Percentiles rank a stretch among this genome's conserved stretches.
Conservation (phyloP, 805 yeast species). For the Wickerhamiella allomyrinae region DNA sequence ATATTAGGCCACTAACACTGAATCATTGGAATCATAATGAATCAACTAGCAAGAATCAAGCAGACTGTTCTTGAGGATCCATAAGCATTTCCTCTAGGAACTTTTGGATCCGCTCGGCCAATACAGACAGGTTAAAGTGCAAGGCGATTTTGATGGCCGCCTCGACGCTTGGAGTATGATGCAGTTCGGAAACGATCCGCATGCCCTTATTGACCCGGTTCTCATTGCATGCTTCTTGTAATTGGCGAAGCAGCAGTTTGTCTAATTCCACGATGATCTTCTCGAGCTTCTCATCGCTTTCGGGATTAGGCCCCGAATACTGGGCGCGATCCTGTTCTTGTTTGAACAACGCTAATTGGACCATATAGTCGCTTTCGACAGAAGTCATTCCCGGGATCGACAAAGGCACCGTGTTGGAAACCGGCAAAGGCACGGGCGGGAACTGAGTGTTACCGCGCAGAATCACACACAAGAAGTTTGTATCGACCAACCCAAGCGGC, state of each 20-base stretch:
- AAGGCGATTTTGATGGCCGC: slow-evolving; percentile 82
- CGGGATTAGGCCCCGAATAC: slow-evolving; percentile 14
- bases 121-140: slow-evolving; percentile 39
- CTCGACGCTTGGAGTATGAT: slow-evolving; percentile 61
- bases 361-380: slow-evolving; percentile 17
- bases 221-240: slow-evolving; percentile 60
- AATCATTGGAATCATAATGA: too few species aligned
- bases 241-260: slow-evolving; percentile 58
- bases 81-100: neutral
- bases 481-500: slow-evolving; percentile 71
- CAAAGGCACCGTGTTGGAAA: slow-evolving; percentile 66
- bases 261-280: slow-evolving; percentile 50
- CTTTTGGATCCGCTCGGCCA: slow-evolving; percentile 31
- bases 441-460: slow-evolving; percentile 48
- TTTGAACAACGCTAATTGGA: slow-evolving; percentile 16
- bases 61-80: too few species aligned
- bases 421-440: slow-evolving; percentile 74
- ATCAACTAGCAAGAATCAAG: too few species aligned
- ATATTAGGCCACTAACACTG: too few species aligned
- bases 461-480: slow-evolving; percentile 53
- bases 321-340: slow-evolving; percentile 18
- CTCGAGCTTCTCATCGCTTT: slow-evolving; percentile 31
- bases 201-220: slow-evolving; percentile 51
- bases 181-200: slow-evolving; percentile 52
- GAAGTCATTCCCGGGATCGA: slow-evolving; percentile 41